These are phyloP conservation scores for Letharia columbiana DNA, from an alignment of 495 filamentous ascomycete species.

Conservation along the genomic window DNA sequence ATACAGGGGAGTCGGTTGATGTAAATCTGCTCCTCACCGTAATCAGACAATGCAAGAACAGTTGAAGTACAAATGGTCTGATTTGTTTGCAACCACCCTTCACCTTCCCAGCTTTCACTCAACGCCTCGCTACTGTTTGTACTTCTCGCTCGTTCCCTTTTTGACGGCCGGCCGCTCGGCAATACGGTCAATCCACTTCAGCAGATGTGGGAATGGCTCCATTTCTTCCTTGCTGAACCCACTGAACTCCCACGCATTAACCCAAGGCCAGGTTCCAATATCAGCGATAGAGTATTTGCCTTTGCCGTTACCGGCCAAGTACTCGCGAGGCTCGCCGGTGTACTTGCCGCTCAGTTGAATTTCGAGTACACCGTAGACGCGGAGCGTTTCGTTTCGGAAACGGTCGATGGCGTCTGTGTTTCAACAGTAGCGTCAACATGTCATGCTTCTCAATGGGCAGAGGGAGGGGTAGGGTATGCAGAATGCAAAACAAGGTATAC, in stretches of 20 bases:
- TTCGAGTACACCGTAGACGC: conserved; percentile 47
- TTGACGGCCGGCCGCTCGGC: conserved; percentile 42
- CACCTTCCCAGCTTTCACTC: not conserved
- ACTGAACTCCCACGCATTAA: conserved; percentile 36
- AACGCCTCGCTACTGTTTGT: conserved; percentile 21
- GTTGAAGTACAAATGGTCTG: not conserved
- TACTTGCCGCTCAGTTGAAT: conserved; percentile 34
- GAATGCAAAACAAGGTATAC: conserved; percentile 12
- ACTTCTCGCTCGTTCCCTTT: conserved; percentile 41
- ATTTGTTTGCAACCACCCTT: not conserved
- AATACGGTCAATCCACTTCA: conserved; percentile 48
- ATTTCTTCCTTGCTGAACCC: conserved; percentile 43
- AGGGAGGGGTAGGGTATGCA: not conserved
- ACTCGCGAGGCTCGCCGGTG: conserved; percentile 37
- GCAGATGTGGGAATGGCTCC: conserved; percentile 42
- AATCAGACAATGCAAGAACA: not conserved
- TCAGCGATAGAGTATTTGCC: conserved; percentile 48
- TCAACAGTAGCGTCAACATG: conserved; percentile 1
- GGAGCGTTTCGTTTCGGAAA: conserved; percentile 44
- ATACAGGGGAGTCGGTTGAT: too few species aligned
- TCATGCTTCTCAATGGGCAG: not conserved
- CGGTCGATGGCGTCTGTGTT: conserved; percentile 42
- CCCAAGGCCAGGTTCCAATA: conserved; percentile 49
- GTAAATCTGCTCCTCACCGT: too few species aligned
- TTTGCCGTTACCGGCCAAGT: conserved; percentile 45